Evolutionary conservation across 257 asterid genomes (phyloP).

Genomic region (Apocynum venetum): DNA sequence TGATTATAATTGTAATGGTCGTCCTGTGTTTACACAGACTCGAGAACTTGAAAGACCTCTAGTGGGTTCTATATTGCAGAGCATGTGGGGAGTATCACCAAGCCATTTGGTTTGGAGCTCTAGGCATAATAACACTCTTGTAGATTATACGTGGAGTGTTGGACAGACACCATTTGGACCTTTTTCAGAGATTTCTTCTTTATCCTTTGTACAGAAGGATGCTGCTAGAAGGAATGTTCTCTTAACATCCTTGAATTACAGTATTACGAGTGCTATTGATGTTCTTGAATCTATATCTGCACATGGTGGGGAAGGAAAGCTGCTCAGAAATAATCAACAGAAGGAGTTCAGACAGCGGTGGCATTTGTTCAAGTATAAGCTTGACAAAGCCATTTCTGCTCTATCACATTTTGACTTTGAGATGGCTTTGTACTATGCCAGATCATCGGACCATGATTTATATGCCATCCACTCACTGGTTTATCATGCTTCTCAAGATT

Average conservation of each 20-base stretch:
- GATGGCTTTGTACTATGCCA: conserved; percentile 65
- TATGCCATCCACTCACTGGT: conserved; percentile 74
- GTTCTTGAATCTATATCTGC: conserved; percentile 69
- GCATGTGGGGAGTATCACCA: conserved; percentile 96
- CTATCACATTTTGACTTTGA: conserved; percentile 85
- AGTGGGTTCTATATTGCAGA: conserved; percentile 88
- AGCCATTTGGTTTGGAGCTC: conserved; percentile 92
- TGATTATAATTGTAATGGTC: conserved; percentile 81
- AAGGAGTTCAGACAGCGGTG: conserved; percentile 72
- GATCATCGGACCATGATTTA: conserved; percentile 85
- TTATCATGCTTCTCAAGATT: conserved; percentile 71
- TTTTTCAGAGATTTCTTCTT: conserved; percentile 66
- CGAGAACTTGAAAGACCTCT: conserved; percentile 84
- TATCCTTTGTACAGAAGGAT: conserved; percentile 92
- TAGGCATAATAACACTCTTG: conserved; percentile 66
- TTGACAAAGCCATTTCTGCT: conserved; percentile 70
- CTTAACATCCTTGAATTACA: conserved; percentile 66
- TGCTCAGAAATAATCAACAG: conserved; percentile 49
- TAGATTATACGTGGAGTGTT: conserved; percentile 92
- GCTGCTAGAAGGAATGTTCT: conserved; percentile 91
- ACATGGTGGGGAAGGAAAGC: conserved; percentile 82
- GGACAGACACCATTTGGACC: conserved; percentile 98
- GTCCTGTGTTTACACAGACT: conserved; percentile 74
- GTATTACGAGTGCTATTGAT: conserved; percentile 61
- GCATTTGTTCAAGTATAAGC: conserved; percentile 85